Evolutionary conservation across 2,329 filamentous ascomycete species (phyloP).

Genomic region (Oidium heveae): DNA sequence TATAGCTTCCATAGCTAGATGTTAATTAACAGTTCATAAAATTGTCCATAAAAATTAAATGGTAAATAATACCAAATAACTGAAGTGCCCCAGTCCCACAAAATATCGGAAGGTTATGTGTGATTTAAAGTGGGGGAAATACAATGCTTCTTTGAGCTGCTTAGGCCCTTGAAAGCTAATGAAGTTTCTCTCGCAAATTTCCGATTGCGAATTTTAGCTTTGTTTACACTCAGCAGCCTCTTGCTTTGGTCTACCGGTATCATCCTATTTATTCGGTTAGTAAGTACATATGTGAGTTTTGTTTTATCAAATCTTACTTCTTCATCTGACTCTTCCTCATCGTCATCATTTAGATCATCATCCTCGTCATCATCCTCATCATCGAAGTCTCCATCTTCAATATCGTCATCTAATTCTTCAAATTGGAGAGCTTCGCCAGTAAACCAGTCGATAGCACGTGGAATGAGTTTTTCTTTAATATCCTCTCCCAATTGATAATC

Average conservation of each 20-base stretch:
- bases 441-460: slow-evolving; percentile 97
- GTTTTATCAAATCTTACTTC: slow-evolving; percentile 26
- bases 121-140: too few relatives aligned
- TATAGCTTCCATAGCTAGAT: too few relatives aligned
- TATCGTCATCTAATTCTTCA: slow-evolving; percentile 71
- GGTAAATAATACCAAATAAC: too few relatives aligned
- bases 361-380: slow-evolving; percentile 79
- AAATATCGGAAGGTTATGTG: too few relatives aligned
- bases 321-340: slow-evolving; percentile 61
- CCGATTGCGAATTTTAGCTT: slow-evolving; percentile 29
- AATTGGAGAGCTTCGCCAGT: slow-evolving; percentile 93
- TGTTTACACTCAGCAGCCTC: slow-evolving; percentile 92
- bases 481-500: slow-evolving; percentile 98
- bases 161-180: too few relatives aligned
- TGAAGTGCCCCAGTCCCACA: too few relatives aligned
- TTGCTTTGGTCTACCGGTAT: slow-evolving; percentile 74
- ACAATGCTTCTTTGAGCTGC: too few relatives aligned
- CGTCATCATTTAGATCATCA: slow-evolving; percentile 43
- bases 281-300: slow-evolving; percentile 7
- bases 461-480: slow-evolving; percentile 99
- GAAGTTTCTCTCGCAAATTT: too few relatives aligned
- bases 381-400: slow-evolving; percentile 60
- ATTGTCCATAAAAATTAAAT: too few relatives aligned
- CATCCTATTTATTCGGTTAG: slow-evolving; percentile 31
- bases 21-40: too few relatives aligned